phyloP scores from a whole-genome alignment of 352 stramenopile genomes.

The Pythium aphanidermatum region DNA sequence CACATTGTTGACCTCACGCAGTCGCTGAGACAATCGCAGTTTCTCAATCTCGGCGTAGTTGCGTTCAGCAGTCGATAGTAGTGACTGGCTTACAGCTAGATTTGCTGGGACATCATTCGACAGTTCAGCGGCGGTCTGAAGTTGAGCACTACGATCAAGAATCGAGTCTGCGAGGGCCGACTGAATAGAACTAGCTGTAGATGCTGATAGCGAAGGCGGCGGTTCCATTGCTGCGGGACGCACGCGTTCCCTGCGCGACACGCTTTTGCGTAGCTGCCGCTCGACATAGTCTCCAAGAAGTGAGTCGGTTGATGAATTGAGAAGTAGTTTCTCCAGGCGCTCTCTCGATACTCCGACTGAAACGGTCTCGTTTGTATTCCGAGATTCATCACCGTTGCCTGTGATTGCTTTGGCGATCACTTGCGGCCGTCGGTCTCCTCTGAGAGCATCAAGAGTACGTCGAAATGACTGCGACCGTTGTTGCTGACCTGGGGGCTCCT shows the following conservation, averaged over 20 bases:
- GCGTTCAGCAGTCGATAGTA: constrained; percentile 32
- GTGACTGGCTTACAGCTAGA: constrained; percentile 8
- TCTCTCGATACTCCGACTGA: constrained; percentile 9
- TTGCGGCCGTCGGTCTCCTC: constrained; percentile 25
- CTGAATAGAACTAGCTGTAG: constrained; percentile 19
- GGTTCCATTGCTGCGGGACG: constrained; percentile 28
- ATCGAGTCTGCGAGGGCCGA: constrained; percentile 33
- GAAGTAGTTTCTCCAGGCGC: constrained; percentile 35
- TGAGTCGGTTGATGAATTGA: constrained; percentile 49
- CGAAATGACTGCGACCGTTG: constrained; percentile 31
- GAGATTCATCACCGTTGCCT: neutral
- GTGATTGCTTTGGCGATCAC: constrained; percentile 4
- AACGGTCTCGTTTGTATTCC: neutral
- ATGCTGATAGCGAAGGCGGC: constrained; percentile 32
- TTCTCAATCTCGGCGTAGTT: constrained; percentile 63
- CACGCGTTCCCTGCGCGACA: too few relatives aligned
- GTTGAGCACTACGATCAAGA: constrained; percentile 11
- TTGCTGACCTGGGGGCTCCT: neutral
- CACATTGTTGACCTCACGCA: constrained; percentile 70
- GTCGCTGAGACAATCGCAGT: constrained; percentile 48
- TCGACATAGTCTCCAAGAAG: constrained; percentile 60
- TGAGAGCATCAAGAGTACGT: constrained; percentile 35
- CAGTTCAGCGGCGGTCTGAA: neutral
- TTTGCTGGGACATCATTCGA: too few relatives aligned
- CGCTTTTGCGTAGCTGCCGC: constrained; percentile 40